Percentiles rank a stretch among this genome's conserved stretches.
Evolutionary conservation across 2,329 filamentous ascomycete species (phyloP).

Genomic region (Colletotrichum cereale): DNA sequence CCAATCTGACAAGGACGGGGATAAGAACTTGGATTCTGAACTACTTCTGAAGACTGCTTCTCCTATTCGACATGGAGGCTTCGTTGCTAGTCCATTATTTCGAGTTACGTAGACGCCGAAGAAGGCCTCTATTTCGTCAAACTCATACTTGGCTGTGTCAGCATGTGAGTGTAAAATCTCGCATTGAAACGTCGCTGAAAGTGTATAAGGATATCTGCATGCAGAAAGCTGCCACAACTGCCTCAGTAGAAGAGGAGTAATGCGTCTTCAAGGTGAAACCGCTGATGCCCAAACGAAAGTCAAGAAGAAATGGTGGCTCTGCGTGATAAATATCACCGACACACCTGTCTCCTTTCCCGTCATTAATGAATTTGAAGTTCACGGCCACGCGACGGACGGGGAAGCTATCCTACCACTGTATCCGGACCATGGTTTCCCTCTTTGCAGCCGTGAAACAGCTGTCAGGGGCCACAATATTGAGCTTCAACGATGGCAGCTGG

Average conservation of each 20-base stretch:
- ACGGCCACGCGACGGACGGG: constrained; percentile 65
- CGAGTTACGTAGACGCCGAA: constrained; percentile 66
- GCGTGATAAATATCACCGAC: constrained; percentile 63
- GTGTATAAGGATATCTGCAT: constrained; percentile 51
- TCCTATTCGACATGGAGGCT: constrained; percentile 61
- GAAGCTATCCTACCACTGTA: constrained; percentile 66
- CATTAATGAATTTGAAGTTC: constrained; percentile 54
- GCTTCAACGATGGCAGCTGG: constrained; percentile 59
- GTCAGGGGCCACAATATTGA: constrained; percentile 67
- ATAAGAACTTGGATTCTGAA: constrained; percentile 46
- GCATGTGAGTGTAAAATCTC: constrained; percentile 50
- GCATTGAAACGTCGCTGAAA: constrained; percentile 29
- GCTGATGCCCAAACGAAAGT: constrained; percentile 57
- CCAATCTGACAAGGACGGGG: background rate
- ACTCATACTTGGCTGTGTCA: background rate
- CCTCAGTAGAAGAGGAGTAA: constrained; percentile 55
- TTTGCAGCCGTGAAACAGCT: constrained; percentile 53
- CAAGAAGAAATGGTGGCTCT: constrained; percentile 67
- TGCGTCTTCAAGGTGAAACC: constrained; percentile 61
- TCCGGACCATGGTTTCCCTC: constrained; percentile 60
- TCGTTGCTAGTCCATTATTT: constrained; percentile 59
- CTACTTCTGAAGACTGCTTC: constrained; percentile 55
- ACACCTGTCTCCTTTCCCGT: constrained; percentile 64
- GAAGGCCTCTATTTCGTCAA: constrained; percentile 55
- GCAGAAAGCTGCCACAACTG: constrained; percentile 47